Evolutionary conservation across 257 asterid species (phyloP).

Genomic region (Ophiorrhiza pumila): DNA sequence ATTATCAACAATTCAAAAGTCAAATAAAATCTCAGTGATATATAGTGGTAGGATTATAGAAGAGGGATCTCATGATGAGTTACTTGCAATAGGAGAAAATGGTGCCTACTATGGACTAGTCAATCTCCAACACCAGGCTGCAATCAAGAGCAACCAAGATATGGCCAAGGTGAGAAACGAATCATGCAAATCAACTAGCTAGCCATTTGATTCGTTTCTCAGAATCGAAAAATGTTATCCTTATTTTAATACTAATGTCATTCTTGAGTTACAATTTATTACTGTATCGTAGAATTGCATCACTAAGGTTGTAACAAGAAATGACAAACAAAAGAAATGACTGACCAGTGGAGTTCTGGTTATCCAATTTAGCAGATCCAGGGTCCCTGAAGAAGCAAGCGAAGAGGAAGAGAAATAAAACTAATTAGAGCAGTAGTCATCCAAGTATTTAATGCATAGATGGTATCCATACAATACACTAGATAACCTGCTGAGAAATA

Average conservation of each 20-base stretch:
- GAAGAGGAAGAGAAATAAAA: too few species aligned
- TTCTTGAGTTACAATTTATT: too few species aligned
- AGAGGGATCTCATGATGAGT: slow-evolving; percentile 40
- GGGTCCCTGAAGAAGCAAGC: too few species aligned
- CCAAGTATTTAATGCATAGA: too few species aligned
- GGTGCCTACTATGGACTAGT: slow-evolving; percentile 41
- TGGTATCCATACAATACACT: too few species aligned
- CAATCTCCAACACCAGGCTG: slow-evolving; percentile 33
- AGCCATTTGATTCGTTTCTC: too few species aligned
- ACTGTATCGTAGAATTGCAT: too few species aligned
- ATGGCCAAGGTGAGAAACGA: neutral
- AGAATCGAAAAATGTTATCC: too few species aligned
- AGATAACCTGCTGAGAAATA: neutral
- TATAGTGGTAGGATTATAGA: slow-evolving; percentile 45
- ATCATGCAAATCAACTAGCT: neutral
- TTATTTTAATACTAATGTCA: too few species aligned
- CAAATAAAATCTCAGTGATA: slow-evolving; percentile 37
- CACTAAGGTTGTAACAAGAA: too few species aligned
- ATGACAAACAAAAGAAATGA: neutral
- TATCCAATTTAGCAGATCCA: too few species aligned
- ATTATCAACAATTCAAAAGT: slow-evolving; percentile 45
- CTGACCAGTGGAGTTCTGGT: neutral
- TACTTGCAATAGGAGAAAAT: slow-evolving; percentile 35
- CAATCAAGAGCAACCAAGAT: neutral
- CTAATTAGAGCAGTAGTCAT: too few species aligned